phyloP scores from a whole-genome alignment of 495 filamentous ascomycete genomes.

The Aspergillus nanangensis region DNA sequence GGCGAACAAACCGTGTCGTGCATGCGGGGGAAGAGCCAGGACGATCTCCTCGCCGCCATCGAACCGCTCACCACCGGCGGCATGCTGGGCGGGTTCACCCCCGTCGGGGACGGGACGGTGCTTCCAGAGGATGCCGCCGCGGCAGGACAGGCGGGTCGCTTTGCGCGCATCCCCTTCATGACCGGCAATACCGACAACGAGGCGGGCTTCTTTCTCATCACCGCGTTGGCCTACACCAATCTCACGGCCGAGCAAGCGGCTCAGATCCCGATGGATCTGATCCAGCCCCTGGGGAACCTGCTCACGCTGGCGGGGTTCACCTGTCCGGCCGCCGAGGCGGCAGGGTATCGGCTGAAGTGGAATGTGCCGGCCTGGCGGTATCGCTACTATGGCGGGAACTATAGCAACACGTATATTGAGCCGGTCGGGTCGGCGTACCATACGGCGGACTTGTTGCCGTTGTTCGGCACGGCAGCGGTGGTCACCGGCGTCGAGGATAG shows the following conservation, averaged over 20 bases:
- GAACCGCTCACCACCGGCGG: not conserved
- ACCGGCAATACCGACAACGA: conserved; percentile 9
- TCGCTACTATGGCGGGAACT: conserved; percentile 39
- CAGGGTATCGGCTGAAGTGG: not conserved
- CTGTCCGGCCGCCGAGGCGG: conserved; percentile 5
- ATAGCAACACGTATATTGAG: conserved; percentile 23
- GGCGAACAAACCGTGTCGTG: conserved; percentile 32
- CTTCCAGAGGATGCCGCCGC: not conserved
- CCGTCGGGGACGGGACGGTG: conserved; percentile 7
- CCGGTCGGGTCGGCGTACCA: conserved; percentile 41
- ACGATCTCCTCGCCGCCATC: conserved; percentile 26
- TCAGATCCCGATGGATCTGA: conserved; percentile 1
- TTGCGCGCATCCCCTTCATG: conserved; percentile 10
- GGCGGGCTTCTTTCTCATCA: conserved; percentile 9
- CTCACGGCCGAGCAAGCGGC: conserved; percentile 4
- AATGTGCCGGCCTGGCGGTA: conserved; percentile 39
- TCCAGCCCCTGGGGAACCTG: conserved; percentile 3
- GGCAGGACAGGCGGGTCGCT: conserved; percentile 1
- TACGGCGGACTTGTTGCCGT: conserved; percentile 33
- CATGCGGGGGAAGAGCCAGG: conserved; percentile 32
- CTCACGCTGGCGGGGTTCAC: conserved; percentile 4
- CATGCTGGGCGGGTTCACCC: conserved; percentile 1
- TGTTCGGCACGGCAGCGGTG: conserved; percentile 30
- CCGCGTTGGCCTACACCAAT: conserved; percentile 3
- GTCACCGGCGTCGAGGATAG: conserved; percentile 8